Evolutionary conservation across 768 basidiomycete species (phyloP), one percentile per base, ranked within the genome.

Genomic region (Naganishia antarctica): DNA sequence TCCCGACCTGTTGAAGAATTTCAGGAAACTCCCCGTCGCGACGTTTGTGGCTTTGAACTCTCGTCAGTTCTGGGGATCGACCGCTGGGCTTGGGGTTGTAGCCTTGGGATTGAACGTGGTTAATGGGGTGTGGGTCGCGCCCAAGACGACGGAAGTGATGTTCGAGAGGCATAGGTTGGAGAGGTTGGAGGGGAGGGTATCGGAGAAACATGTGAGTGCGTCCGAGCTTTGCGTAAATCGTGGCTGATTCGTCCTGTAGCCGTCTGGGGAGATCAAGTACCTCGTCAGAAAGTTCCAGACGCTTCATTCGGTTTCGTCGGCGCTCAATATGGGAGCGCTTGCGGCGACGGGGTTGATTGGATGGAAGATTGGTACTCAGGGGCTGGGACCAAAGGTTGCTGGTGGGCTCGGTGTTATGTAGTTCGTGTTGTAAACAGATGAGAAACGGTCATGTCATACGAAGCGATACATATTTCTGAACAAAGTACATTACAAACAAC

Each of bases 71-170:
- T 88, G 86, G 70, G 37, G 44, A 7, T 60, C 58, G 21, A 65
- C 64, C 3, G 53, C 59, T 5, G 64, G 64, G 1, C 34, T 65
- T 4, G 47, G 34, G 4, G 26, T 65, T 9, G 47, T 60, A 12
- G 12, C 23, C 13, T 31, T 41, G 6, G 57, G 69, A 8, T 66
- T 80, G 21, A 86, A 88, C 68, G 79, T 79, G 7, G 70, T 82
- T 49, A 91, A 91, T 73, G 82, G 84, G 66, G 81, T 87, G 61
- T 81, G 87, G 25, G 79, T 91, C 64, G 87, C 87, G 5, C 89
- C 89, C 1, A 62, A 84, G 78, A 86, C 87, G 2, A 86, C 40
- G 50, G 89, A 88, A 75, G 84, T 84, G n/a, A 87, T 87, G 87
- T 85, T 87, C 74, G 76, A 85, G 74, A 81, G 88, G 62, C 85